These are phyloP conservation scores for Beauveria varroae DNA, from an alignment of 2,329 filamentous ascomycete genomes.

Conservation along the genomic window DNA sequence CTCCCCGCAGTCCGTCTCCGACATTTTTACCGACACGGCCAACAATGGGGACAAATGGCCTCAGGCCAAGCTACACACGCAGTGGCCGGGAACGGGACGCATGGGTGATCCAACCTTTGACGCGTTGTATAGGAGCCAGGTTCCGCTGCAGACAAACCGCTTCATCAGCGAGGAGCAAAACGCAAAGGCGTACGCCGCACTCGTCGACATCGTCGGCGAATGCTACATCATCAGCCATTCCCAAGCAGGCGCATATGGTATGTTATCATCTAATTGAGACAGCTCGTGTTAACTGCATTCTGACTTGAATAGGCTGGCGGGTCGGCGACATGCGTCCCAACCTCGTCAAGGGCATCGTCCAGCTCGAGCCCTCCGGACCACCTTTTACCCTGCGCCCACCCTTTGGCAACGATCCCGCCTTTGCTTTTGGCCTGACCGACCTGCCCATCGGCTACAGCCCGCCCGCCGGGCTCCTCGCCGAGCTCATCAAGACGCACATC, in stretches of 20 bases:
- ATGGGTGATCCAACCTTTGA: slow-evolving; percentile 39
- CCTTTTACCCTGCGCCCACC: slow-evolving; percentile 18
- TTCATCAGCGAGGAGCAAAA: slow-evolving; percentile 16
- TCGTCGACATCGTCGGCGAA: slow-evolving; percentile 19
- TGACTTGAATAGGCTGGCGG: slow-evolving; percentile 13
- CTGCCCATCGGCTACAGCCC: slow-evolving; percentile 23
- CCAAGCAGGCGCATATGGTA: slow-evolving; percentile 17
- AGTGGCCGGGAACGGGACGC: slow-evolving; percentile 25
- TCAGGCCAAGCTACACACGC: slow-evolving; percentile 24
- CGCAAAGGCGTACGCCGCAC: slow-evolving; percentile 15
- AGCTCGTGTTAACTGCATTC: background rate
- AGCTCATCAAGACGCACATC: slow-evolving; percentile 15
- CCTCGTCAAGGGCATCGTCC: slow-evolving; percentile 22
- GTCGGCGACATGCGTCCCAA: slow-evolving; percentile 20
- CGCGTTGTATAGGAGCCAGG: slow-evolving; percentile 30
- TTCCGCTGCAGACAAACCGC: slow-evolving; percentile 15
- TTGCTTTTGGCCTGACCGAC: slow-evolving; percentile 22
- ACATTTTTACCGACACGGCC: slow-evolving; percentile 21
- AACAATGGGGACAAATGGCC: slow-evolving; percentile 22
- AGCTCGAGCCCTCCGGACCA: slow-evolving; percentile 23
- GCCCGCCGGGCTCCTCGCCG: slow-evolving; percentile 13
- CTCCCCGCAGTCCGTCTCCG: slow-evolving; percentile 18
- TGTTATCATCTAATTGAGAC: background rate
- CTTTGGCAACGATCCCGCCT: slow-evolving; percentile 15
- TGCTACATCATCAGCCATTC: slow-evolving; percentile 25